phyloP scores from a whole-genome alignment of 2,329 filamentous ascomycete species.

The Zymoseptoria passerinii region DNA sequence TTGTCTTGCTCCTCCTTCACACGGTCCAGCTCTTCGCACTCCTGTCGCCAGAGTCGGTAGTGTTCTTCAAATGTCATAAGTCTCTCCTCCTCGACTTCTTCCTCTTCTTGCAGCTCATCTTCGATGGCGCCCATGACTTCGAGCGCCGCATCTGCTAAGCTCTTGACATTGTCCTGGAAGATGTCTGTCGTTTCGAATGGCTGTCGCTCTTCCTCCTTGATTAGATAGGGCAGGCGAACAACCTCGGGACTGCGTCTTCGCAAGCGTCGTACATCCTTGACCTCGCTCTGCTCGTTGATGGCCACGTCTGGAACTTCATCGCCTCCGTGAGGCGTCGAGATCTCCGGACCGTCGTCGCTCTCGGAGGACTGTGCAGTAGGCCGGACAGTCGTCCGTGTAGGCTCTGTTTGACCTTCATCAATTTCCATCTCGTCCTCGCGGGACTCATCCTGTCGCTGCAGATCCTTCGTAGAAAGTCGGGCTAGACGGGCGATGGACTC shows the following conservation, averaged over 20 bases:
- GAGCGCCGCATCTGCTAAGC: slow-evolving; percentile 28
- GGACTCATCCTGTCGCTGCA: slow-evolving; percentile 20
- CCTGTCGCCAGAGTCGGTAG: slow-evolving; percentile 36
- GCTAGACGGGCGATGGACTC: slow-evolving; percentile 37
- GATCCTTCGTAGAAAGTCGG: slow-evolving; percentile 29
- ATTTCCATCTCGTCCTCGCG: slow-evolving; percentile 22
- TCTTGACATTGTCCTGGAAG: slow-evolving; percentile 30
- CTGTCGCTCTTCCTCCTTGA: slow-evolving; percentile 24
- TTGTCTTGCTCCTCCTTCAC: slow-evolving; percentile 33
- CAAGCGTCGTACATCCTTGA: slow-evolving; percentile 9
- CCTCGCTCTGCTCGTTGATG: slow-evolving; percentile 20
- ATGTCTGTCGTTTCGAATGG: slow-evolving; percentile 36
- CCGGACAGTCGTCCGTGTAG: slow-evolving; percentile 4
- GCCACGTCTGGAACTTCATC: slow-evolving; percentile 20
- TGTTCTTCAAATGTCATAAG: slow-evolving; percentile 29
- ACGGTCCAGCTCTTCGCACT: slow-evolving; percentile 35
- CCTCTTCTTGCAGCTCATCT: slow-evolving; percentile 20
- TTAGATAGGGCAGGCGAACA: slow-evolving; percentile 38
- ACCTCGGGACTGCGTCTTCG: slow-evolving; percentile 35
- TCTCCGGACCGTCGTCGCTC: slow-evolving; percentile 25
- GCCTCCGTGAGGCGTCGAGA: slow-evolving; percentile 26
- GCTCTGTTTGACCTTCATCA: slow-evolving; percentile 10
- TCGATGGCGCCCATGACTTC: slow-evolving; percentile 28
- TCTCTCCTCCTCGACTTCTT: slow-evolving; percentile 24
- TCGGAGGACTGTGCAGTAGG: slow-evolving; percentile 20